A percentile compares a stretch with the other conserved stretches of the same genome.
phyloP scores from a whole-genome alignment of 2,329 filamentous ascomycete species.

The Didymellaceae sp. region DNA sequence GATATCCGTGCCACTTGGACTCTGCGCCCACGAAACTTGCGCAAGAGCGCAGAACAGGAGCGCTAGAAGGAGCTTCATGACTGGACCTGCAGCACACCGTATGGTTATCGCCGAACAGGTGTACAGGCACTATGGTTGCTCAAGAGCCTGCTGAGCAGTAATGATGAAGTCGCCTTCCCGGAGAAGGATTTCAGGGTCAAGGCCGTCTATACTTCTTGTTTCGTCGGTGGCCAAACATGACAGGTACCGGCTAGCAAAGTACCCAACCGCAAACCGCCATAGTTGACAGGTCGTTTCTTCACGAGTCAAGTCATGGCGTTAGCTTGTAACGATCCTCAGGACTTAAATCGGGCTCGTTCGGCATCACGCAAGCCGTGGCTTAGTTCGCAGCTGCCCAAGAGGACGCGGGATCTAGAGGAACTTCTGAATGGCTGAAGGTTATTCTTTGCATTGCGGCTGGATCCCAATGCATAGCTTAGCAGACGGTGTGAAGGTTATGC shows the following conservation, averaged over 20 bases:
- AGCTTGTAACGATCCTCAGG: neutral
- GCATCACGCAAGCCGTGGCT: neutral
- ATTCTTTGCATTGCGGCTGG: no score
- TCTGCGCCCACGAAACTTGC: constrained; percentile 12
- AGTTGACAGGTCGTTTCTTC: neutral
- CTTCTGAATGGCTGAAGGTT: no score
- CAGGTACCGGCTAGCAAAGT: neutral
- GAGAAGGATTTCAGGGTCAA: neutral
- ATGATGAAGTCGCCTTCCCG: neutral
- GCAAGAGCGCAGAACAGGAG: constrained; percentile 4
- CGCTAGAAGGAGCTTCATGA: constrained; percentile 4
- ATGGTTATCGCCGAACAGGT: neutral
- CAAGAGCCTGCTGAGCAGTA: neutral
- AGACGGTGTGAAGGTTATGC: no score
- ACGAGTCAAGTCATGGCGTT: neutral
- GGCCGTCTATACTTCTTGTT: neutral
- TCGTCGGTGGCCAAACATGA: neutral
- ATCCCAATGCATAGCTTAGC: no score
- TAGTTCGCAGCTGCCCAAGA: neutral
- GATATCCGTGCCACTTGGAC: constrained; percentile 8
- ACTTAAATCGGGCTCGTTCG: neutral
- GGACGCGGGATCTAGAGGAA: no score
- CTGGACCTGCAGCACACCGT: neutral
- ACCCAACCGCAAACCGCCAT: neutral
- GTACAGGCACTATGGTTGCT: neutral